Base-by-base conservation (phyloP, 2,329 filamentous ascomycete species). In the Neofusicoccum kwambonambiense region DNA sequence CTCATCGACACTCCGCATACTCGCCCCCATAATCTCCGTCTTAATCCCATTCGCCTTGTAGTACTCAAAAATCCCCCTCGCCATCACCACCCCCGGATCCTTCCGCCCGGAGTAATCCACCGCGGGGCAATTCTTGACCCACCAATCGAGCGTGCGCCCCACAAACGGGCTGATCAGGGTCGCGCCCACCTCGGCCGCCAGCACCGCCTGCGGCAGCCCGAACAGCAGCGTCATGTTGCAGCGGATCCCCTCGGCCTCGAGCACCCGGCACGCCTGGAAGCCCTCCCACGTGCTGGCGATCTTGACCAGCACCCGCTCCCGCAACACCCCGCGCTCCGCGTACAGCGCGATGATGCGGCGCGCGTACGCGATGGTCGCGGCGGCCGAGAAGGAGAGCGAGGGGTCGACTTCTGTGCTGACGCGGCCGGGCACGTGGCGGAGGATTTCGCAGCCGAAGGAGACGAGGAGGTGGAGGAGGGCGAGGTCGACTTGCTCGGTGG, bases 161-260 rank as follows among this genome's bases (percentile, higher is more conserved):
- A 60, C 56, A 22, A 60, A 82, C 0, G 88, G 87, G 0, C 87
- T 85, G 45, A 90, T 85, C 69, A 88, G 89, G 0, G 82, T 82
- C 67, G 86, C 89, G 4, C 81, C 79, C 0, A 81, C 83, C 60
- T 87, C 82, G 0, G 80, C 83, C 0, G 87, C 87, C 1, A 88
- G 76, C 1, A 79, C 79, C 0, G 86, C 87, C 71, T 89, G 87
- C 47, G 85, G 80, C 69, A 88, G 80, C 47, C 83, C 84, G 69
- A 89, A 90, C 58, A 90, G 76, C 1, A 86, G 87, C 0, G 87
- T 90, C 0, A 85, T 85, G 1, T 89, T 76, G 0, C 87, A 89
- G 1, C 79, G 76, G 13, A 89, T 83, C 1, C 85, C 84, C 8
- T 79, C 75, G 13, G 72, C 68, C 70, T 89, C 82, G 5, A 90